Evolutionary conservation across 2,329 filamentous ascomycete species (phyloP), one percentile per base, ranked within the genome.

Genomic region (Sclerotinia spermophila): DNA sequence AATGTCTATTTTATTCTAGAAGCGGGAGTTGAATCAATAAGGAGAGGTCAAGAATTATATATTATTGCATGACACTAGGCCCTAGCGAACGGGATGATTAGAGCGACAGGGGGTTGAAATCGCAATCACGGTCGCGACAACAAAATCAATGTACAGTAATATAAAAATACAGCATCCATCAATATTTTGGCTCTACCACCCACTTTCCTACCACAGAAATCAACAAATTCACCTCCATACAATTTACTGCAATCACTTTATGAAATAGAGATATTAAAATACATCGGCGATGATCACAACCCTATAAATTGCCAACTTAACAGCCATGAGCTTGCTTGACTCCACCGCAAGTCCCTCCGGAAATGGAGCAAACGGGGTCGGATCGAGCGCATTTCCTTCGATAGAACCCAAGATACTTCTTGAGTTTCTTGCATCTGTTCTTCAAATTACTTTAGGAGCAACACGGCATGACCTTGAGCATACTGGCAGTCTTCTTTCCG

Each of bases 401-500:
- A 82, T 92, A 79, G 91, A 94, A 77, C 88, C 91, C n/a, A 84
- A 83, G 74, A 83, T 87, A 75, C 85, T 94, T 67, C 85, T 94
- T 74, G 89, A 94, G 71, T 89, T 95, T 81, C 84, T 95, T 72
- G 85, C 86, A 53, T 85, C 88, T 72, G 87, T 94, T 71, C 87
- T 93, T 75, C 86, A 89, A 80, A 87, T 92, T 71, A 91, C 91
- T 74, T 86, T 95, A 62, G 92, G 92, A 75, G 91, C 92, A 76
- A 87, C 87, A 71, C 89, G 89, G 79, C 85, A 88, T 73, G 95
- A 99, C 79, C 88, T 99, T 69, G 89, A 95, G 80, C 87, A 88
- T 74, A 84, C 89, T 24, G 94, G 92, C 73, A 97, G 93, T 83
- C 84, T 99, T 81, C 85, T 99, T 73, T 93, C 94, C 71, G 85